Percentiles rank a stretch among this genome's conserved stretches.
Evolutionary conservation across 768 basidiomycete genomes (phyloP).

Genomic region (Lactarius deliciosus): DNA sequence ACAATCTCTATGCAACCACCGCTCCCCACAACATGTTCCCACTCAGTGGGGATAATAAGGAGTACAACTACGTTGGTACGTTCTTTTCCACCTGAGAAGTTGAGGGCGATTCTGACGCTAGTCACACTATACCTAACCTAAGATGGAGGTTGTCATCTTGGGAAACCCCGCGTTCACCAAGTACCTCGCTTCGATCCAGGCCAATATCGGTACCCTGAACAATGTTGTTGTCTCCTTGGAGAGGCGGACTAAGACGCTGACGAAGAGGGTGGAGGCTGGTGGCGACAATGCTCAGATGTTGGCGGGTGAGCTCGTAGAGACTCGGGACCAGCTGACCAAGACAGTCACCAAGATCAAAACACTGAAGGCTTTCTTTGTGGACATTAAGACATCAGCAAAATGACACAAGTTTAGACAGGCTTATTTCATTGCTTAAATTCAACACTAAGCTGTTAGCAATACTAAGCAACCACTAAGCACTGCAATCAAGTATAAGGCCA

Average conservation of each 20-base stretch:
- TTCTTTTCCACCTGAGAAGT: not conserved
- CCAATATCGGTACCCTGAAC: not conserved
- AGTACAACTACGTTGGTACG: conserved; percentile 24
- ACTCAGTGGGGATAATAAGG: too few relatives aligned
- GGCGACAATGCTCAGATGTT: not conserved
- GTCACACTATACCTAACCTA: conserved; percentile 2
- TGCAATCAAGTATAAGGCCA: too few relatives aligned
- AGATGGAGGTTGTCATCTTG: conserved; percentile 5
- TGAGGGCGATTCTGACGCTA: not conserved
- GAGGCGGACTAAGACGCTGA: not conserved
- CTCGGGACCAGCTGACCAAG: not conserved
- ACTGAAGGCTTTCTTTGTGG: not conserved
- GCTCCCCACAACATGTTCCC: conserved; percentile 33
- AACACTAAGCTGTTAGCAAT: too few relatives aligned
- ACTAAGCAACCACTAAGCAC: too few relatives aligned
- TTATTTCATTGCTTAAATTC: too few relatives aligned
- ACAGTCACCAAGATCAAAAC: not conserved
- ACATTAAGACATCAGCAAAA: not conserved
- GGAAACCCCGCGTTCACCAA: not conserved
- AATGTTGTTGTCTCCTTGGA: not conserved
- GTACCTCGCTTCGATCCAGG: conserved; percentile 1
- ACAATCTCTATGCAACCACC: conserved; percentile 39
- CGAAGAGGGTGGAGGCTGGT: not conserved
- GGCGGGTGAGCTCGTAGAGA: not conserved
- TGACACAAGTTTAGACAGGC: too few relatives aligned